A percentile compares a stretch with the other conserved stretches of the same genome.
Evolutionary conservation across 768 basidiomycete species (phyloP).

Genomic region (Lactifluus volemus): DNA sequence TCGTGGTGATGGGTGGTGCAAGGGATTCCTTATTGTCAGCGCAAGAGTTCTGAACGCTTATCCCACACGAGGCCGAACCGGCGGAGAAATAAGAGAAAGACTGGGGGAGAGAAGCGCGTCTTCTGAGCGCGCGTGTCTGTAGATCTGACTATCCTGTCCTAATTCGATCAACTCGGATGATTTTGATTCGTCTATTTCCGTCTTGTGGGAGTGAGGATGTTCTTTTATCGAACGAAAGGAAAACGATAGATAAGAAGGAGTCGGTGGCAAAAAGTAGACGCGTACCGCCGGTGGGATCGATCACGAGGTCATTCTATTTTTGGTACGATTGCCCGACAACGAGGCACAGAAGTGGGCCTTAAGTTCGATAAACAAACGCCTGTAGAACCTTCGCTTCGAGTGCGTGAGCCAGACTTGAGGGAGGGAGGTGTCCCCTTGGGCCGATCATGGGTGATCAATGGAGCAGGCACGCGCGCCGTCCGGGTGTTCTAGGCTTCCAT

Average conservation of each 20-base stretch:
- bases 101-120: background rate
- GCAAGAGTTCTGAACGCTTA: background rate
- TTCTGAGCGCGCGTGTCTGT: background rate
- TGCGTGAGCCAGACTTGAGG: background rate
- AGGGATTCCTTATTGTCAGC: background rate
- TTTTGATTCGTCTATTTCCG: background rate
- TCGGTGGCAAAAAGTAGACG: background rate
- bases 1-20: conserved; percentile 6
- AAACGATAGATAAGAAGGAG: background rate
- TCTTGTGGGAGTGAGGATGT: background rate
- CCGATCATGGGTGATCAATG: conserved; percentile 14
- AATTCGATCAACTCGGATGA: background rate
- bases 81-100: background rate
- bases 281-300: background rate
- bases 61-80: background rate
- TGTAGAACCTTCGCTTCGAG: background rate
- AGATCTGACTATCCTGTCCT: background rate
- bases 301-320: background rate
- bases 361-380: background rate
- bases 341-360: conserved; percentile 1
- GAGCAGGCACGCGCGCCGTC: conserved; percentile 9
- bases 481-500: conserved; percentile 3
- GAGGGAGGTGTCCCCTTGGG: background rate
- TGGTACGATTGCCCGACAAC: background rate
- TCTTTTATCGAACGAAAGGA: background rate